These are phyloP conservation scores for Xylariaceae sp. DNA, from an alignment of 2,329 filamentous ascomycete species.

Conservation along the genomic window DNA sequence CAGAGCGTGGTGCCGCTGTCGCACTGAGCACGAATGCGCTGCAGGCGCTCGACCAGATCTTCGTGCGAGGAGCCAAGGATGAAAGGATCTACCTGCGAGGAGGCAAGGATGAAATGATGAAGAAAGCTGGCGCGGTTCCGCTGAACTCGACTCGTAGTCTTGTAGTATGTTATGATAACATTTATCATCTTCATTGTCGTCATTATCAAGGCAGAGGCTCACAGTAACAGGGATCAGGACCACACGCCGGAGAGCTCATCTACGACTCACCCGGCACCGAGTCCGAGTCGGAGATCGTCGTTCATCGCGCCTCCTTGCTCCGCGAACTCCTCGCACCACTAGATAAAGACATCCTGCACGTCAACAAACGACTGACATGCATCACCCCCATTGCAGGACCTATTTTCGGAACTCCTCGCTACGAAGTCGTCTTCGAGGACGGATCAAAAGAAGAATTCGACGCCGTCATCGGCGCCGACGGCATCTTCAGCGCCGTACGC, in stretches of 20 bases:
- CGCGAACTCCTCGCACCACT: slow-evolving; percentile 17
- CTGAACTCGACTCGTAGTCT: slow-evolving; percentile 13
- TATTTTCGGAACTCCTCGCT: not conserved
- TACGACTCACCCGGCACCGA: slow-evolving; percentile 6
- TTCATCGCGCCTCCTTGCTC: slow-evolving; percentile 21
- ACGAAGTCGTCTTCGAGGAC: slow-evolving; percentile 16
- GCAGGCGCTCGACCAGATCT: slow-evolving; percentile 9
- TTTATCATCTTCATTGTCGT: not conserved
- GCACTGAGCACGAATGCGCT: slow-evolving; percentile 11
- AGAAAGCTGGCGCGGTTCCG: slow-evolving; percentile 16
- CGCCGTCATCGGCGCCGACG: slow-evolving; percentile 22
- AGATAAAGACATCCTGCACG: slow-evolving; percentile 15
- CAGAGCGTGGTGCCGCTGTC: slow-evolving; percentile 19
- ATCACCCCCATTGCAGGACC: slow-evolving; percentile 3
- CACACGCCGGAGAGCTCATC: slow-evolving; percentile 16
- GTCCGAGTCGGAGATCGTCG: not conserved
- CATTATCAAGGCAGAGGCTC: not conserved
- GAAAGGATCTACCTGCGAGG: slow-evolving; percentile 8
- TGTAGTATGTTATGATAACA: slow-evolving; percentile 10
- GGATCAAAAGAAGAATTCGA: slow-evolving; percentile 9
- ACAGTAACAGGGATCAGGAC: slow-evolving; percentile 17
- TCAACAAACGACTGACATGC: slow-evolving; percentile 14
- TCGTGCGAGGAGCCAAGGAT: slow-evolving; percentile 2
- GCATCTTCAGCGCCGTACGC: slow-evolving; percentile 19
- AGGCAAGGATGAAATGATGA: slow-evolving; percentile 6